Evolutionary conservation across 805 yeast species (phyloP), one percentile per base, ranked within the genome.

Genomic region (Candida palmyrensis): DNA sequence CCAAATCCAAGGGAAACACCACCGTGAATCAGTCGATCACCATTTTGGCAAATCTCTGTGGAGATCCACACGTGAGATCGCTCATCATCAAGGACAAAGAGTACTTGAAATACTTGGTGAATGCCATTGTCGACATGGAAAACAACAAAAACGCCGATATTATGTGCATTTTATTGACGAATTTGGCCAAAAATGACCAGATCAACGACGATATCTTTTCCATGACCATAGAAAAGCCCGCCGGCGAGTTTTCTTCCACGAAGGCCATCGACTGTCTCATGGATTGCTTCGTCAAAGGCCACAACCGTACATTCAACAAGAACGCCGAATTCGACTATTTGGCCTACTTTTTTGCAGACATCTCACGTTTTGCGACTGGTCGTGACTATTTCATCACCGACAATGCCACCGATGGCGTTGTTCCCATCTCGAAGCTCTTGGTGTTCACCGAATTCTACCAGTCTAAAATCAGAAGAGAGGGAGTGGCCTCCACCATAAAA

Each of bases 401-500:
- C 44, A 95, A 84, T 59, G 68, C 52, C 4, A 86, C 86, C 50
- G 96, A 87, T 51, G 65, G 59, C 13, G 81, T 84, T 13, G 79
- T 83, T 12, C 96, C 96, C 22, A 58, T 87, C 15, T 77, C 88
- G n/a, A 86, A 86, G 52, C 58, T 88, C 18, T 65, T 85, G 39
- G 92, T 79, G 0, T 88, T 87, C 59, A 82, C 96, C 4, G 89
- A 85, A 51, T 76, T 79, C 48, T 82, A 79, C 44, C 89, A 82
- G 49, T 69, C 85, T 10, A 77, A 76, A 47, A 75, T 77, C 17
- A 78, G 97, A 62, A 74, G 97, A 59, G 89, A 83, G 53, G 97
- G 96, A 50, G 89, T 86, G 24, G 94, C 95, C 1, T 82, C 95
- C 4, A 83, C 96, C 2, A 84, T 92, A 45, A 90, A 92, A 55